A percentile compares a stretch with the other conserved stretches of the same genome.
phyloP scores from a whole-genome alignment of 2,329 filamentous ascomycete genomes.

The Neocatenulostroma microsporum region DNA sequence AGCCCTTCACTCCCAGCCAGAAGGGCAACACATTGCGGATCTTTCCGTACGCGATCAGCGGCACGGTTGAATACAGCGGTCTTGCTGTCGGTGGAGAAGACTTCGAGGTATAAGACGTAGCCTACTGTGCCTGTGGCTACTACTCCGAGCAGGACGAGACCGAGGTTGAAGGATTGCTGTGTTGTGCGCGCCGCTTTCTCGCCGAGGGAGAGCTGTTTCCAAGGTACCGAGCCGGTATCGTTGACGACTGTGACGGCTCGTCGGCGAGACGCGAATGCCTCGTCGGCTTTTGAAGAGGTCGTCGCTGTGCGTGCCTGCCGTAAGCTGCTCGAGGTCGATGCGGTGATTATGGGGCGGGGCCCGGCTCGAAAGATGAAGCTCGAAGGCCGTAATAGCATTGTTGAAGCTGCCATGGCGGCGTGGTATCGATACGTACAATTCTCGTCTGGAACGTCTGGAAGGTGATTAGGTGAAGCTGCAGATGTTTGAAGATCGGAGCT shows the following conservation, averaged over 20 bases:
- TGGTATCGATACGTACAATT: too few species aligned
- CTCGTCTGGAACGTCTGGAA: too few species aligned
- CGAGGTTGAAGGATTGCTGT: conserved; percentile 84
- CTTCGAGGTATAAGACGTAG: conserved; percentile 71
- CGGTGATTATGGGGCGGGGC: too few species aligned
- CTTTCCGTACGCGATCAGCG: conserved; percentile 67
- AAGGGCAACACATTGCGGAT: conserved; percentile 61
- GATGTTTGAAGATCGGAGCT: too few species aligned
- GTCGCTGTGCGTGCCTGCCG: conserved; percentile 11
- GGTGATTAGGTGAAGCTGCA: too few species aligned
- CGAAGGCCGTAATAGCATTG: too few species aligned
- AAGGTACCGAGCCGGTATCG: conserved; percentile 74
- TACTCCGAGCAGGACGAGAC: conserved; percentile 66
- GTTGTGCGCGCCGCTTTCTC: conserved; percentile 82
- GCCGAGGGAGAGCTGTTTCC: conserved; percentile 63
- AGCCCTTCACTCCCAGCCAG: conserved; percentile 53
- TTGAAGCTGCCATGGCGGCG: too few species aligned
- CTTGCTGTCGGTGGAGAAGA: conserved; percentile 76
- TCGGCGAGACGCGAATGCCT: conserved; percentile 45
- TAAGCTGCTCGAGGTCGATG: too few species aligned
- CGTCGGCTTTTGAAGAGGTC: conserved; percentile 18
- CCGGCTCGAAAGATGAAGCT: too few species aligned
- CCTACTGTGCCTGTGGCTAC: conserved; percentile 69
- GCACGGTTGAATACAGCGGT: conserved; percentile 83
- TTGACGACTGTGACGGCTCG: conserved; percentile 74